A percentile compares a stretch with the other conserved stretches of the same genome.
Conservation (phyloP, 2,329 filamentous ascomycete species). For the Blumeria graminis region DNA sequence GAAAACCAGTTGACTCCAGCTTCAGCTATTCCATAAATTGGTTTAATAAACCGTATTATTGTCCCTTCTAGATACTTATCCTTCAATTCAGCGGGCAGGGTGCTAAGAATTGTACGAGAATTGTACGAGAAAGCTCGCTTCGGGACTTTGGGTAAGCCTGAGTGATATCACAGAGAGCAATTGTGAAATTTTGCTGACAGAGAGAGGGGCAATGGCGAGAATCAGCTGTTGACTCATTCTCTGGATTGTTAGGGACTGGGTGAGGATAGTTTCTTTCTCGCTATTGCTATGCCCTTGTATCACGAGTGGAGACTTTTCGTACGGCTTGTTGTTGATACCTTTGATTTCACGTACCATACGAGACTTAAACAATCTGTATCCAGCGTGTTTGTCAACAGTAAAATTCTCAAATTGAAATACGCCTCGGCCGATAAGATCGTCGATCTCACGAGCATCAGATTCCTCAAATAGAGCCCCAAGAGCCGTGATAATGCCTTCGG, state of each 20-base stretch:
- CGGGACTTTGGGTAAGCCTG: neutral
- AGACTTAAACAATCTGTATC: neutral
- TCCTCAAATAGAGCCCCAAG: neutral
- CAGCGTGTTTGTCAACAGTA: neutral
- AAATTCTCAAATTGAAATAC: neutral
- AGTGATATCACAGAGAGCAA: neutral
- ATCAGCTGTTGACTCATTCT: slow-evolving; percentile 1
- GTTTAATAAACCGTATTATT: neutral
- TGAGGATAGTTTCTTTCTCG: slow-evolving; percentile 3
- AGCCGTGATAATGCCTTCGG: neutral
- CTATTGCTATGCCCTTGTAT: neutral
- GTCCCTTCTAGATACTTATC: neutral
- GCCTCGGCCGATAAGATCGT: neutral
- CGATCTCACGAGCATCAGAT: neutral
- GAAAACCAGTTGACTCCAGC: neutral
- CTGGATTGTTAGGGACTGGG: slow-evolving; percentile 3
- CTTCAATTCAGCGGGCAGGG: neutral
- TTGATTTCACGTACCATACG: neutral
- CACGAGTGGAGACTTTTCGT: neutral
- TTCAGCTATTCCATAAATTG: neutral
- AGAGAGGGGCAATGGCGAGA: neutral
- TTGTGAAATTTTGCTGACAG: neutral
- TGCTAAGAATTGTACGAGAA: too few relatives aligned
- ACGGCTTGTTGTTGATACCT: neutral
- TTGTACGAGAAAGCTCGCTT: neutral